A percentile compares a stretch with the other conserved stretches of the same genome.
These are phyloP conservation scores for Pseudogymnoascus sp. DNA, from an alignment of 2,329 filamentous ascomycete species.

Conservation along the genomic window DNA sequence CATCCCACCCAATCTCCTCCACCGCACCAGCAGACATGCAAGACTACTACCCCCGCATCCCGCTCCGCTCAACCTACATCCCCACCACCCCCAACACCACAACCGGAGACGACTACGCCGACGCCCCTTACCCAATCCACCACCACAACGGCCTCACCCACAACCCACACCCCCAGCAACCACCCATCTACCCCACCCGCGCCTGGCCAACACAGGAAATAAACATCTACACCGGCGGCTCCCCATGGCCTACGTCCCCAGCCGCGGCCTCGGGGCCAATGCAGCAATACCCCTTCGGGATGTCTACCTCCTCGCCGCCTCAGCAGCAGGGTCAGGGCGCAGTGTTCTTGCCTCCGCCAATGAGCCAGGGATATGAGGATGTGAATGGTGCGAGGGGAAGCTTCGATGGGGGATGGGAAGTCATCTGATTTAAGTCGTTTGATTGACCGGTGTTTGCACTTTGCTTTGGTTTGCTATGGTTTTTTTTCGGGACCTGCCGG, in stretches of 20 bases:
- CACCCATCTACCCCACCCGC: not conserved
- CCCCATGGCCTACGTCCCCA: not conserved
- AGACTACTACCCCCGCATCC: not conserved
- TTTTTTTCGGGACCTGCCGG: not conserved
- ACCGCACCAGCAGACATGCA: not conserved
- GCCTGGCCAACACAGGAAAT: not conserved
- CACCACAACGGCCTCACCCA: not conserved
- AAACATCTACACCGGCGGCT: not conserved
- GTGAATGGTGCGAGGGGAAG: not conserved
- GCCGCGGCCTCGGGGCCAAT: not conserved
- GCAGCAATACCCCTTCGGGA: not conserved
- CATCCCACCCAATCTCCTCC: not conserved
- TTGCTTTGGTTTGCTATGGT: not conserved
- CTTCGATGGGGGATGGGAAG: not conserved
- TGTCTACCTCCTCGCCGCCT: not conserved
- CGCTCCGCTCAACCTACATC: not conserved
- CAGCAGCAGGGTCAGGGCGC: not conserved
- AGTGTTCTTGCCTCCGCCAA: not conserved
- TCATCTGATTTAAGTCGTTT: not conserved
- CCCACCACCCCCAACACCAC: not conserved
- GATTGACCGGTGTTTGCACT: not conserved
- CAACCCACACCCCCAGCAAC: not conserved
- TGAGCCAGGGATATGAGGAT: not conserved
- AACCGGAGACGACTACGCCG: not conserved
- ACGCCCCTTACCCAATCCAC: not conserved